Base-by-base conservation (phyloP, 495 filamentous ascomycete genomes). In the Neurospora africana region DNA sequence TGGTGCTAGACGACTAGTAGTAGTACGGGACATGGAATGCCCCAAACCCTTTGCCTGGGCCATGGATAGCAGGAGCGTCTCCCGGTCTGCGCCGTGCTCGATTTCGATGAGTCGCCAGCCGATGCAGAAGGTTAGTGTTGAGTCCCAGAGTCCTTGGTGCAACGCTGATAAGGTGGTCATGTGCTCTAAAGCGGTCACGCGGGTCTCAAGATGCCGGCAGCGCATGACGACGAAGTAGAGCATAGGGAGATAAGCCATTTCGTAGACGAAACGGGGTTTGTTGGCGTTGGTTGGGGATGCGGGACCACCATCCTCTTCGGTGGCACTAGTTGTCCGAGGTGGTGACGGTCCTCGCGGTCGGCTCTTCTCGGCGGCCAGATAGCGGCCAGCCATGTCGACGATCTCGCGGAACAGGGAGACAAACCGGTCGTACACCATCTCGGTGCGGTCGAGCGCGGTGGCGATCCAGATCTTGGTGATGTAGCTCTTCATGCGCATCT, bases 171-270 rank as follows among this genome's bases (percentile, higher is more conserved):
- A 68, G 10, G 70, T 38, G 23, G 38, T 53, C 41, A 82, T 74
- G 47, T 78, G 69, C 4, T 74, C 69, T 19, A 81, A 73, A 0
- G 84, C 84, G 5, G 78, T 77, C 5, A 83, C 73, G 19, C 85
- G 81, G 6, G 83, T 65, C 21, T 72, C 40, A 7, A 84, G 78
- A 21, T 75, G 70, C 9, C 83, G 80, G 58, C 85, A 86, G 75
- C 83, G 85, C 44, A 84, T 75, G 9, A 80, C 78, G 8, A 83
- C 81, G 68, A 83, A 81, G 68, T 84, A 84, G 11, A 87, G 79
- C 5, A 83, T 75, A 0, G 82, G 81, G 23, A 81, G 75, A 19
- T 82, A 76, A 33, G 83, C 84, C 75, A 81, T 83, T 70, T 85
- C 85, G 39, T 85, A 85, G 43, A 79, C 78, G 75, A 86, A 86